Conservation (phyloP, 148 eudicot genomes). For the Amaranthus hypochondriacus region DNA sequence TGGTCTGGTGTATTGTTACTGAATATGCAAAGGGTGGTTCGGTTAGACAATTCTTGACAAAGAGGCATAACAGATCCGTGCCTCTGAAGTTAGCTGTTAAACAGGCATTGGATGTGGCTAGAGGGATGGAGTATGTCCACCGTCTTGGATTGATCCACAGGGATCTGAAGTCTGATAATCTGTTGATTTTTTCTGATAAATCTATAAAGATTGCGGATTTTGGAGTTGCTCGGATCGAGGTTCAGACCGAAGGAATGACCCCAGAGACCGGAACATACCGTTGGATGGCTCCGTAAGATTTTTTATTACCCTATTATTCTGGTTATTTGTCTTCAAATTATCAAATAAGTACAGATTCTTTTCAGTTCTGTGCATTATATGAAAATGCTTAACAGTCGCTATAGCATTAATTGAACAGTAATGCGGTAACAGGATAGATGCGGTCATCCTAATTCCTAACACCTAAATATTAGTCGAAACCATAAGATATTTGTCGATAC, state of each 20-base stretch:
- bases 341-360: background rate
- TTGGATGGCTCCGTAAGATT: constrained; percentile 99
- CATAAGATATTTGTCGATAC: no score
- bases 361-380: background rate
- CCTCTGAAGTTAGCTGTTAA: constrained; percentile 90
- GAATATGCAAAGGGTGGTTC: constrained; percentile 99
- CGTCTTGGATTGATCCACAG: constrained; percentile 77
- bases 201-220: constrained; percentile 98
- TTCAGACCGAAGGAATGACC: constrained; percentile 98
- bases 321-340: background rate
- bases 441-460: no score
- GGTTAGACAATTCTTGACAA: constrained; percentile 79
- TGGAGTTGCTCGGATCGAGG: constrained; percentile 98
- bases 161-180: constrained; percentile 92
- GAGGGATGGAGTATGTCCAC: constrained; percentile 98
- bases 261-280: constrained; percentile 99
- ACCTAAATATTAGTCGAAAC: no score
- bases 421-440: no score
- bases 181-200: constrained; percentile 76
- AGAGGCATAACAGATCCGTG: constrained; percentile 76
- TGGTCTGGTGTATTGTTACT: constrained; percentile 99
- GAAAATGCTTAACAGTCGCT: no score
- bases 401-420: no score
- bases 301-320: constrained; percentile 1
- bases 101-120: constrained; percentile 97